phyloP scores from a whole-genome alignment of 2,329 filamentous ascomycete genomes.

The Coccinonectria pachysandricola region DNA sequence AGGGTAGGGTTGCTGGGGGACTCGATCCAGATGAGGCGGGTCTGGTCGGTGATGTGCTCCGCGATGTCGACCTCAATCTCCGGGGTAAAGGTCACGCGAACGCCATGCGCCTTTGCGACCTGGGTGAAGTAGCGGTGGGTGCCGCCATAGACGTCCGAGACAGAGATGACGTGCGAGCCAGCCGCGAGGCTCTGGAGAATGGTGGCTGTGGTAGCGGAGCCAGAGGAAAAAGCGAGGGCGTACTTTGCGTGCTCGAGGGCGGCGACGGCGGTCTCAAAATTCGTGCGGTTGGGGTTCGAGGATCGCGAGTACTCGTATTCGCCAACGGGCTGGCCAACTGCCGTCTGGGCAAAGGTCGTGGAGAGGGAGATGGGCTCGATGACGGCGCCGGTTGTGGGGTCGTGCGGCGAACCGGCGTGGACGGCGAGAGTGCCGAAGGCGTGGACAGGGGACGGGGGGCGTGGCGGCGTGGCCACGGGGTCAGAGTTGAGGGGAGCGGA shows the following conservation, averaged over 20 bases:
- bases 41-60: conserved; percentile 75
- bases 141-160: conserved; percentile 95
- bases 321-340: conserved; percentile 79
- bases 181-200: conserved; percentile 87
- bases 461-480: conserved; percentile 62
- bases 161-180: conserved; percentile 88
- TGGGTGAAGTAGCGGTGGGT: conserved; percentile 99
- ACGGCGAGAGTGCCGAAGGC: conserved; percentile 90
- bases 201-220: conserved; percentile 84
- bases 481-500: conserved; percentile 25
- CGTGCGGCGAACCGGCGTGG: conserved; percentile 84
- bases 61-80: conserved; percentile 82
- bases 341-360: conserved; percentile 88
- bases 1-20: conserved; percentile 91
- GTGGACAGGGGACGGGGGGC: conserved; percentile 61
- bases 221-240: conserved; percentile 88
- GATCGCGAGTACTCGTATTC: conserved; percentile 88
- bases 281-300: conserved; percentile 87
- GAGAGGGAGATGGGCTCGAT: conserved; percentile 94
- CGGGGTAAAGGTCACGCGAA: conserved; percentile 88
- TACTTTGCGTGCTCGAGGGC: conserved; percentile 87
- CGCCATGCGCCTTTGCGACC: conserved; percentile 87
- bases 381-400: conserved; percentile 85
- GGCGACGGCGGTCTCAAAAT: conserved; percentile 87
- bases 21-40: conserved; percentile 94